phyloP scores from a whole-genome alignment of 1,284 basidiomycete species.

The Serendipita sp. region DNA sequence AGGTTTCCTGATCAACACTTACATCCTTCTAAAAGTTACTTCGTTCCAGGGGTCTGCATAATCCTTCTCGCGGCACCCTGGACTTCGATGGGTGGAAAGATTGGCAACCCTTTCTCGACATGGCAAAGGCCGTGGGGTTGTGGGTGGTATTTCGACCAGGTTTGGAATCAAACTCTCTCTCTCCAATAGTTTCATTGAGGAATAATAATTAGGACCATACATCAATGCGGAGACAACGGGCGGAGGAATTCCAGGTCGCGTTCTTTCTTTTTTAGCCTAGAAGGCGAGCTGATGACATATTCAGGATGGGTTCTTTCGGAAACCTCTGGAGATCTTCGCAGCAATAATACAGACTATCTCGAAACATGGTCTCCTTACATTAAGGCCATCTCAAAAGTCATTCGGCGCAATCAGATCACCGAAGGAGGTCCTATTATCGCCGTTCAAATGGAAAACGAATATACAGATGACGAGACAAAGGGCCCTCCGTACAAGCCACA shows the following conservation, averaged over 20 bases:
- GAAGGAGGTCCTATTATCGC: constrained; percentile 62
- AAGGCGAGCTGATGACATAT: neutral
- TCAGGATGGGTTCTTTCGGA: constrained; percentile 53
- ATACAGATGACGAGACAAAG: constrained; percentile 29
- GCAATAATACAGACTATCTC: constrained; percentile 52
- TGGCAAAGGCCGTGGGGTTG: constrained; percentile 44
- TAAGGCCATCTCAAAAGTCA: constrained; percentile 43
- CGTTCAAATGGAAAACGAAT: constrained; percentile 64
- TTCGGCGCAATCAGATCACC: constrained; percentile 51
- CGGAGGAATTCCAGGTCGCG: constrained; percentile 50
- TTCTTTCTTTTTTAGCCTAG: neutral
- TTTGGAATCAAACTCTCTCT: constrained; percentile 17
- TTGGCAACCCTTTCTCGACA: constrained; percentile 50
- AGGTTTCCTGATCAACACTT: constrained; percentile 21
- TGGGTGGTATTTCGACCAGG: constrained; percentile 55
- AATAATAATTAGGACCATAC: constrained; percentile 29
- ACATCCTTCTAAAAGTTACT: constrained; percentile 9
- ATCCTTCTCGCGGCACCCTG: constrained; percentile 58
- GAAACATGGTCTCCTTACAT: constrained; percentile 60
- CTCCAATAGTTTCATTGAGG: constrained; percentile 13
- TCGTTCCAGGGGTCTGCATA: constrained; percentile 57
- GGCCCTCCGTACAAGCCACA: constrained; percentile 27
- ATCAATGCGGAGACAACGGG: constrained; percentile 74
- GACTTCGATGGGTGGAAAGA: constrained; percentile 59
- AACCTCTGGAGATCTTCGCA: constrained; percentile 50